Base-by-base conservation (phyloP, 1,284 basidiomycete species). In the Cryptococcus amylolentus region DNA sequence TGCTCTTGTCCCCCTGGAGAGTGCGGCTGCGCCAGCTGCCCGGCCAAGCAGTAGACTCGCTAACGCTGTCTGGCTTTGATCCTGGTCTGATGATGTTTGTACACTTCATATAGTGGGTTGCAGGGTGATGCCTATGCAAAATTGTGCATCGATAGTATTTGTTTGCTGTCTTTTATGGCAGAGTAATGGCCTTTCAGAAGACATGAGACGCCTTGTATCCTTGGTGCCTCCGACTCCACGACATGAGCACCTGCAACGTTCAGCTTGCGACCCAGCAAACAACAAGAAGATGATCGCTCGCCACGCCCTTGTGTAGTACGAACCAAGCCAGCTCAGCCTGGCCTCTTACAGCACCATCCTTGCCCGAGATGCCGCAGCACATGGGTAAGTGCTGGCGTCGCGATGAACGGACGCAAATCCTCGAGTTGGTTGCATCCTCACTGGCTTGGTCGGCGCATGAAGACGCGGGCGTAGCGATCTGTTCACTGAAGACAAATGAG, bases 381-480 rank as follows among this genome's bases (percentile, higher is more conserved):
- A 39, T 49, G 63, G 62, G 65, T 54, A 51, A 57, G 58, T 63
- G 45, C 56, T 59, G 65, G 45, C 60, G 62, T 56, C 54, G 31
- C 40, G 27, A 38, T 47, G 35, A 49, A 41, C 46, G 52, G 59
- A 61, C 57, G 62, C 58, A 27, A 41, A 69, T 70, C 70, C 70
- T 72, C 70, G 67, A 55, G 59, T 60, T 57, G 51, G 42, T 64
- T 44, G 64, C 68, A 70, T 72, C 70, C 68, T 72, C 54, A 67
- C 66, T 70, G 66, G 53, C 50, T 27, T n/a, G 40, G 43, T 16
- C n/a, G 6, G 38, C 28, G 45, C 8, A 13, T 52, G 16, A 18
- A 43, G 37, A 38, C 23, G 16, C 45, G 27, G 16, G 12, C 40
- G 40, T n/a, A 16, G 16, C 26, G 31, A 43, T 23, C 37, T 20